Conservation (phyloP, 805 yeast genomes). For the Suhomyces emberorum region DNA sequence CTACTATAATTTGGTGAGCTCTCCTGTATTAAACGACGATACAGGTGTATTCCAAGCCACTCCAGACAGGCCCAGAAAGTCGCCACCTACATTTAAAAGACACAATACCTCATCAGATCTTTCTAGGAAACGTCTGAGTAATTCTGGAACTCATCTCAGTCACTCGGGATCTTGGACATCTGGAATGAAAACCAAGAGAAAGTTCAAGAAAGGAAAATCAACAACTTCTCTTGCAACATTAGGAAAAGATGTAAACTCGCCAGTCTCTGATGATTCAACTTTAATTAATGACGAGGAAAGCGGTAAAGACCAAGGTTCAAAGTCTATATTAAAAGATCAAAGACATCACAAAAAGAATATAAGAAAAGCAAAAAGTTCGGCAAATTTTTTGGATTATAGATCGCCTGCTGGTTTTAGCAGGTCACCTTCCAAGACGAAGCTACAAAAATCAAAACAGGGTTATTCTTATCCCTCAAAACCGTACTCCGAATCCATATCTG, state of each 20-base stretch:
- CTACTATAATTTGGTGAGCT: slow-evolving; percentile 17
- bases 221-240: slow-evolving; percentile 17
- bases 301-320: not conserved
- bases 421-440: no score
- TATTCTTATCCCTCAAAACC: slow-evolving; percentile 27
- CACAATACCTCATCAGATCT: slow-evolving; percentile 17
- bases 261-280: slow-evolving; percentile 10
- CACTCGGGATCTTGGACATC: not conserved
- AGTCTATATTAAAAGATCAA: slow-evolving; percentile 3
- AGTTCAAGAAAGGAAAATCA: slow-evolving; percentile 16
- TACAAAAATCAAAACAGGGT: no score
- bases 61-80: slow-evolving; percentile 7
- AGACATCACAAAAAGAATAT: slow-evolving; percentile 9
- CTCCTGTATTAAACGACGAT: slow-evolving; percentile 17
- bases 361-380: slow-evolving; percentile 35
- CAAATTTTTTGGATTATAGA: slow-evolving; percentile 20
- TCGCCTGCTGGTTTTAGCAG: no score
- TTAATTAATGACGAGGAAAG: slow-evolving; percentile 12
- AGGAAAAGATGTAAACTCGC: slow-evolving; percentile 2
- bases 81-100: slow-evolving; percentile 23
- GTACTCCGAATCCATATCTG: slow-evolving; percentile 16
- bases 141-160: not conserved
- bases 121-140: not conserved
- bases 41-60: slow-evolving; percentile 9
- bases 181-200: slow-evolving; percentile 9